These are phyloP conservation scores for Marasmius tenuissimus DNA, from an alignment of 1,284 basidiomycete genomes.

Conservation along the genomic window DNA sequence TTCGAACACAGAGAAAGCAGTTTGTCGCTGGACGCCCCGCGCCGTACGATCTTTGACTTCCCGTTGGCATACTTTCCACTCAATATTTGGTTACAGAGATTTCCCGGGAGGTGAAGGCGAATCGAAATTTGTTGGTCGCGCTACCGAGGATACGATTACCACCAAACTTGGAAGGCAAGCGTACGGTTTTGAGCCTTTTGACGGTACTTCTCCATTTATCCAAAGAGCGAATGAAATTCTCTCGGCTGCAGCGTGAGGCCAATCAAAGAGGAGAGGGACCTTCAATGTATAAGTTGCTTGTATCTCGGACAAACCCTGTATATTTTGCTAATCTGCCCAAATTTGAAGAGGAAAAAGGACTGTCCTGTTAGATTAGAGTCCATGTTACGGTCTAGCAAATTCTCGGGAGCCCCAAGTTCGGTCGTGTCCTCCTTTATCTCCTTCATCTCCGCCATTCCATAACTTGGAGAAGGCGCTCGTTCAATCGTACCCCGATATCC, in stretches of 20 bases:
- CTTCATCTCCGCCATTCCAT: no score
- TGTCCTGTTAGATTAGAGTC: no score
- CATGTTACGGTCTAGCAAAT: no score
- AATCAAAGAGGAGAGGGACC: background rate
- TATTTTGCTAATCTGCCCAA: no score
- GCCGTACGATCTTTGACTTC: conserved; percentile 40
- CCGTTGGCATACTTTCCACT: background rate
- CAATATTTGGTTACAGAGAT: conserved; percentile 40
- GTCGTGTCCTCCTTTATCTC: no score
- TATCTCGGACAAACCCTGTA: no score
- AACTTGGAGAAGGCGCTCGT: no score
- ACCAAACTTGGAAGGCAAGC: conserved; percentile 10
- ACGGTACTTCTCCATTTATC: background rate
- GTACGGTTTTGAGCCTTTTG: background rate
- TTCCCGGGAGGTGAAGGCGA: conserved; percentile 79
- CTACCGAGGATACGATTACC: conserved; percentile 40
- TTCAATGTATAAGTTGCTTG: no score
- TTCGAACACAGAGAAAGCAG: conserved; percentile 55
- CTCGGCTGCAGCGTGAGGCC: background rate
- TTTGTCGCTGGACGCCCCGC: conserved; percentile 61
- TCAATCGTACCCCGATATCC: no score
- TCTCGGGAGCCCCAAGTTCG: no score
- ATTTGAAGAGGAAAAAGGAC: no score
- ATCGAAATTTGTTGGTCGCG: conserved; percentile 52
- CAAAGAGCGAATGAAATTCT: background rate